phyloP scores from a whole-genome alignment of 2,329 filamentous ascomycete genomes.

The Claviceps citrina region DNA sequence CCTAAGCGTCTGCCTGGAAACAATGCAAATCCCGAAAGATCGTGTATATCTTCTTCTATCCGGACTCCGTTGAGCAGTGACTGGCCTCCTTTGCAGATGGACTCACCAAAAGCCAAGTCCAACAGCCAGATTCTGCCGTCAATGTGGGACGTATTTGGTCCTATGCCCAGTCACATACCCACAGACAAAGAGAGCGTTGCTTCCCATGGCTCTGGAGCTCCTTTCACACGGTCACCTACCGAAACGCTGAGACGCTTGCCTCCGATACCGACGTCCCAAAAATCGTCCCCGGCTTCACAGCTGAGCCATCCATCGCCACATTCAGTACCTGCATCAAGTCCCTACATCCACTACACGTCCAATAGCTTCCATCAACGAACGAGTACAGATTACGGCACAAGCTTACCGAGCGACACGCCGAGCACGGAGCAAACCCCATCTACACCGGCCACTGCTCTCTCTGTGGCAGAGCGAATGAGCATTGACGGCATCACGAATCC shows the following conservation, averaged over 20 bases:
- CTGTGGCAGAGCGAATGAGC: slow-evolving; percentile 38
- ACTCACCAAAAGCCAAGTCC: slow-evolving; percentile 20
- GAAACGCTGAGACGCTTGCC: slow-evolving; percentile 17
- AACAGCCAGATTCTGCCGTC: slow-evolving; percentile 24
- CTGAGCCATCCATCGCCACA: slow-evolving; percentile 33
- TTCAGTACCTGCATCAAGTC: slow-evolving; percentile 23
- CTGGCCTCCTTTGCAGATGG: slow-evolving; percentile 23
- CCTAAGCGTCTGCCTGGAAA: slow-evolving; percentile 3
- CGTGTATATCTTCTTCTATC: slow-evolving; percentile 12
- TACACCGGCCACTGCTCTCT: slow-evolving; percentile 24
- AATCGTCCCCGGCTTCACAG: slow-evolving; percentile 30
- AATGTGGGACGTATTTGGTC: slow-evolving; percentile 22
- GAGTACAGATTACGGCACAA: slow-evolving; percentile 28
- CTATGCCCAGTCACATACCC: slow-evolving; percentile 16
- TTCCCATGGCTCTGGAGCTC: slow-evolving; percentile 11
- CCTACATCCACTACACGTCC: slow-evolving; percentile 21
- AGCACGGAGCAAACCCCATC: slow-evolving; percentile 28
- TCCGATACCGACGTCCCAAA: slow-evolving; percentile 15
- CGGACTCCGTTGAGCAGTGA: slow-evolving; percentile 15
- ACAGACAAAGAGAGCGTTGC: slow-evolving; percentile 18
- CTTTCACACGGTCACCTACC: slow-evolving; percentile 22
- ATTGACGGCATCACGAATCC: slow-evolving; percentile 42
- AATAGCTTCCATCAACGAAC: slow-evolving; percentile 20
- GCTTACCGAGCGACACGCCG: slow-evolving; percentile 30
- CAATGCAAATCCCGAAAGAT: slow-evolving; percentile 7